A percentile compares a stretch with the other conserved stretches of the same genome.
phyloP scores from a whole-genome alignment of 495 filamentous ascomycete species.

The Tuber umbilicatum region DNA sequence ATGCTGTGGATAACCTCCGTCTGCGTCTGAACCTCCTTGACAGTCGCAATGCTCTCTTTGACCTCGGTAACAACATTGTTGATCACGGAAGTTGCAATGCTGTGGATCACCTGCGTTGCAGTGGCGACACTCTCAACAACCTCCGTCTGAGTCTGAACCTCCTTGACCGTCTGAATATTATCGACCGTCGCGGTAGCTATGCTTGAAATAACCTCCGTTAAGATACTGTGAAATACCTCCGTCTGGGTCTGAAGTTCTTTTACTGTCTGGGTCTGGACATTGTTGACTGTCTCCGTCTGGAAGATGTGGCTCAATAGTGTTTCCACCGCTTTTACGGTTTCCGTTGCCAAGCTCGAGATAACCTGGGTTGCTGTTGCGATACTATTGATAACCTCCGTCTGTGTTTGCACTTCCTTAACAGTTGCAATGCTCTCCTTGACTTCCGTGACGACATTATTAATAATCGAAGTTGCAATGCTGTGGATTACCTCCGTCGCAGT shows the following conservation, averaged over 20 bases:
- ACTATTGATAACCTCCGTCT: conserved; percentile 20
- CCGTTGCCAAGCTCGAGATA: conserved; percentile 13
- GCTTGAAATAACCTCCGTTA: conserved; percentile 12
- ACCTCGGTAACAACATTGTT: conserved; percentile 12
- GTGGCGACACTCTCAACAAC: not conserved
- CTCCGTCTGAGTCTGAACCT: not conserved
- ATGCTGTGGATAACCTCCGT: conserved; percentile 24
- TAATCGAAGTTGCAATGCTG: conserved; percentile 9
- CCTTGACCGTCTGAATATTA: conserved; percentile 12
- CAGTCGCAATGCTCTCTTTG: conserved; percentile 20
- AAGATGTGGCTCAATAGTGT: not conserved
- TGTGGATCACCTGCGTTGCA: conserved; percentile 12
- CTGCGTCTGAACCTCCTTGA: conserved; percentile 16
- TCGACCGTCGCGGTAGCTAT: conserved; percentile 21
- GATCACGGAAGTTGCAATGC: conserved; percentile 6
- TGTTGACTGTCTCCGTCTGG: conserved; percentile 16
- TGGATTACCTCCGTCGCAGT: conserved; percentile 13
- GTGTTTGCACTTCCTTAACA: conserved; percentile 16
- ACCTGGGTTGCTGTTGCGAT: conserved; percentile 25
- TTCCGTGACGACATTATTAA: conserved; percentile 10
- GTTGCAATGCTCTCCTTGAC: conserved; percentile 22
- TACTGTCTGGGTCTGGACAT: conserved; percentile 9
- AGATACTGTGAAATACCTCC: not conserved
- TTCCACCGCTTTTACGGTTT: conserved; percentile 7
- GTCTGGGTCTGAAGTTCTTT: conserved; percentile 11